Conservation (phyloP, 805 yeast species). For the Kuraishia piskuri region DNA sequence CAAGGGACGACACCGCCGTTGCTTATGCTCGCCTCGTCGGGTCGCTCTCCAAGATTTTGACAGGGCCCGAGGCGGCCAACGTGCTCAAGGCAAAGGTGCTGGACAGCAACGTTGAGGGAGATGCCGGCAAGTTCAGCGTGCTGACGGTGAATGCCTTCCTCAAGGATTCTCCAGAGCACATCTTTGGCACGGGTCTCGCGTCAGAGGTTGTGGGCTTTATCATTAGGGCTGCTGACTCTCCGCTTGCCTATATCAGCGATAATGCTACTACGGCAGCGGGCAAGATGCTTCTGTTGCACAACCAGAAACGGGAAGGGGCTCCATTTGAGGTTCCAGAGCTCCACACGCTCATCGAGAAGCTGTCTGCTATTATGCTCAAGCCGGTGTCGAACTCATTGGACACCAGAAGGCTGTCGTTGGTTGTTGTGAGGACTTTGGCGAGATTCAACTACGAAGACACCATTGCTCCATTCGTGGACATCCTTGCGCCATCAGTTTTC, state of each 20-base stretch:
- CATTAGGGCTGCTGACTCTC: slow-evolving; percentile 31
- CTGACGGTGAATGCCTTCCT: slow-evolving; percentile 73
- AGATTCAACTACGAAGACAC: slow-evolving; percentile 45
- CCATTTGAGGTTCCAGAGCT: slow-evolving; percentile 25
- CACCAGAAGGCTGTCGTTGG: slow-evolving; percentile 70
- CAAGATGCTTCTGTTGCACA: slow-evolving; percentile 54
- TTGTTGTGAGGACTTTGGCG: slow-evolving; percentile 66
- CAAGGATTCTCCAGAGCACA: slow-evolving; percentile 63
- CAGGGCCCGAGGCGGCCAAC: slow-evolving; percentile 51
- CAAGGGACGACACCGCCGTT: slow-evolving; percentile 51
- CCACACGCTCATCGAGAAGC: slow-evolving; percentile 34
- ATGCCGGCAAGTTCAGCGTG: slow-evolving; percentile 52
- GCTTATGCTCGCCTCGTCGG: slow-evolving; percentile 78
- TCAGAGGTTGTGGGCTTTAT: slow-evolving; percentile 43
- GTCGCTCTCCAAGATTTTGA: slow-evolving; percentile 59
- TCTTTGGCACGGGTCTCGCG: slow-evolving; percentile 43
- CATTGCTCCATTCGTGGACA: slow-evolving; percentile 44
- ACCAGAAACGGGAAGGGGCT: slow-evolving; percentile 23
- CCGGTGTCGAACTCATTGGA: slow-evolving; percentile 63
- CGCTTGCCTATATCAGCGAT: slow-evolving; percentile 52
- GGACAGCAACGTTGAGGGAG: slow-evolving; percentile 23
- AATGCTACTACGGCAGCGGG: slow-evolving; percentile 77
- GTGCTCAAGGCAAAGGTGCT: slow-evolving; percentile 56
- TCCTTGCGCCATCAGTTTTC: slow-evolving; percentile 66
- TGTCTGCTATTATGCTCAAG: slow-evolving; percentile 37